These are phyloP conservation scores for Calonectria fujianensis DNA, from an alignment of 2,329 filamentous ascomycete genomes.

Conservation along the genomic window DNA sequence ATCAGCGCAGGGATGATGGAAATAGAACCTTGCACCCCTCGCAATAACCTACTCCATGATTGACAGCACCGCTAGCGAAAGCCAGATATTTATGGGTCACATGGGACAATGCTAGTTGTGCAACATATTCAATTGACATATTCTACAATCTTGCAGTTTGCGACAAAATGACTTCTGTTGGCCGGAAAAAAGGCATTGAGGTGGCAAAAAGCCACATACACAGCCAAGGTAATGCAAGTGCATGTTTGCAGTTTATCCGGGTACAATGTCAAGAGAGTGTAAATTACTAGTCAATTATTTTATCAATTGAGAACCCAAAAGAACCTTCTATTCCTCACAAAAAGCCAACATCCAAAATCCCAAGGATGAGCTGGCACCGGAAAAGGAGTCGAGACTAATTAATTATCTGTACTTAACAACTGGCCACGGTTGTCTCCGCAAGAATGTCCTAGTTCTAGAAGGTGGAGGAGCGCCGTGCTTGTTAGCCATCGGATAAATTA, in stretches of 20 bases:
- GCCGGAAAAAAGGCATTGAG: background rate
- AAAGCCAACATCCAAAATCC: background rate
- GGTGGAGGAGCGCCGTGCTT: conserved; percentile 11
- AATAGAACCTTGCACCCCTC: conserved; percentile 10
- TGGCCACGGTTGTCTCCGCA: conserved; percentile 27
- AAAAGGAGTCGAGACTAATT: conserved; percentile 13
- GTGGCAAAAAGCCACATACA: background rate
- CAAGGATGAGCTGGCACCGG: too few relatives aligned
- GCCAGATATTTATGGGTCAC: conserved; percentile 22
- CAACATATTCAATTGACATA: background rate
- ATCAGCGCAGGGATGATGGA: conserved; percentile 17
- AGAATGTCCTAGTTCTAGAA: conserved; percentile 23
- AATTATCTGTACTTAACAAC: conserved; percentile 13
- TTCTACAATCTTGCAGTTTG: conserved; percentile 1
- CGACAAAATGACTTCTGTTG: background rate
- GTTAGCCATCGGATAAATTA: conserved; percentile 18
- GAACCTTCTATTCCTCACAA: background rate
- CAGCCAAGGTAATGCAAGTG: background rate
- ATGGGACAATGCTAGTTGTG: background rate
- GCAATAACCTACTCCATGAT: conserved; percentile 7
- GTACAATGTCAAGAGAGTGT: background rate
- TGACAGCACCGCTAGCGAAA: conserved; percentile 1
- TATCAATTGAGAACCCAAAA: background rate
- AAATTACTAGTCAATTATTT: background rate
- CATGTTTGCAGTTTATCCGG: background rate